Conservation (phyloP, 805 yeast genomes). For the Helenozyma baotianmanensis region DNA sequence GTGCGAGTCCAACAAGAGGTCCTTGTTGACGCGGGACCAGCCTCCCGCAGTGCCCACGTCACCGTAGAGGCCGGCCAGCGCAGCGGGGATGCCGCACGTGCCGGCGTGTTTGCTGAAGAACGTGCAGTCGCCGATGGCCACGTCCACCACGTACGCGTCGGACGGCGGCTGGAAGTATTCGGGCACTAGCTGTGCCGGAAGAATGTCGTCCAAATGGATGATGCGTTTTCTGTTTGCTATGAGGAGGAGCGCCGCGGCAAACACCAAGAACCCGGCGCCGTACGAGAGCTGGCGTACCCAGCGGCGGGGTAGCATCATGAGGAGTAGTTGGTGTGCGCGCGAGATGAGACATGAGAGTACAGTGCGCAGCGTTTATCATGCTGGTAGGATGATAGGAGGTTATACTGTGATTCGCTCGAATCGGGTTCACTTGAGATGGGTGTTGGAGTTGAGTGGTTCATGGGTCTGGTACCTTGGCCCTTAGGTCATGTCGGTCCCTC, state of each 20-base stretch:
- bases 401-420: too few species aligned
- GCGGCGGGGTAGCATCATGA: too few species aligned
- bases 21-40: constrained; percentile 46
- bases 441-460: too few species aligned
- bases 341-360: too few species aligned
- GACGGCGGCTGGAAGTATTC: constrained; percentile 39
- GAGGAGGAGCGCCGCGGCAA: constrained; percentile 23
- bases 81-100: constrained; percentile 11
- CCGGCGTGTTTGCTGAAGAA: constrained; percentile 5
- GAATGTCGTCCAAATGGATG: constrained; percentile 19
- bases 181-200: constrained; percentile 23
- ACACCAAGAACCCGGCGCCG: constrained; percentile 6
- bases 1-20: constrained; percentile 39
- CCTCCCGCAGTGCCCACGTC: constrained; percentile 17
- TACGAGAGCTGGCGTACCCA: too few species aligned
- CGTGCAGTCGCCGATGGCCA: constrained; percentile 34
- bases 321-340: too few species aligned
- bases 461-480: too few species aligned
- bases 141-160: constrained; percentile 38
- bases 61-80: constrained; percentile 10
- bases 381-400: too few species aligned
- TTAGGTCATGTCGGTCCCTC: too few species aligned
- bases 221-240: constrained; percentile 39
- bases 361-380: too few species aligned
- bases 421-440: too few species aligned